Evolutionary conservation across 331 rosid species (phyloP).

Genomic region (Malus hybrid): DNA sequence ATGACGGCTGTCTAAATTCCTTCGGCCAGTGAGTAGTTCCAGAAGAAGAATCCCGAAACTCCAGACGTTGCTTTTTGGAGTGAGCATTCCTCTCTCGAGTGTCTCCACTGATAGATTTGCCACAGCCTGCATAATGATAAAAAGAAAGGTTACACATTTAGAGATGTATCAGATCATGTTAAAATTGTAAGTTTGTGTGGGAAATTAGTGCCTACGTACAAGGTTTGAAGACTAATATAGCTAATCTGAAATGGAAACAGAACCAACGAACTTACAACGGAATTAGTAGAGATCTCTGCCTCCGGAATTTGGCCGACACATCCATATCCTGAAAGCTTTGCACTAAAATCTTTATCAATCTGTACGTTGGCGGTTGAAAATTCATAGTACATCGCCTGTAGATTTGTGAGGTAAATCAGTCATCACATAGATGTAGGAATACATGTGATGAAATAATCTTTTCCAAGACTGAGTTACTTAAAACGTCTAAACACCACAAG

Average conservation of each 20-base stretch:
- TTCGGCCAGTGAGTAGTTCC: slow-evolving; percentile 83
- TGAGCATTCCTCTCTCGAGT: slow-evolving; percentile 84
- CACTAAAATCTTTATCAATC: slow-evolving; percentile 97
- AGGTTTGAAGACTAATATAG: background rate
- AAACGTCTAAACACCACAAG: background rate
- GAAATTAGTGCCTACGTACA: background rate
- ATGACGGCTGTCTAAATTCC: slow-evolving; percentile 78
- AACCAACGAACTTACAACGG: slow-evolving; percentile 46
- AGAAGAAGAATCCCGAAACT: slow-evolving; percentile 86
- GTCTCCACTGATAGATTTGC: slow-evolving; percentile 93
- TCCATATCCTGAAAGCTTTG: slow-evolving; percentile 98
- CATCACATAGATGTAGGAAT: background rate
- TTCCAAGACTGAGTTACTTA: background rate
- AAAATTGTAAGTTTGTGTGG: background rate
- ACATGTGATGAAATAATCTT: background rate
- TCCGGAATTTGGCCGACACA: slow-evolving; percentile 89
- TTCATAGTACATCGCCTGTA: slow-evolving; percentile 97
- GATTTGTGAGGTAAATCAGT: slow-evolving; percentile 23
- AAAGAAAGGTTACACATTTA: slow-evolving; percentile 1
- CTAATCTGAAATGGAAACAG: background rate
- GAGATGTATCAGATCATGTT: background rate
- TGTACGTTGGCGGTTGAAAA: slow-evolving; percentile 88
- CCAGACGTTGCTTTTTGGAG: slow-evolving; percentile 98
- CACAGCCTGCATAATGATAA: slow-evolving; percentile 54
- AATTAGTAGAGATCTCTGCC: slow-evolving; percentile 63